Evolutionary conservation across 768 basidiomycete species (phyloP), one percentile per base, ranked within the genome.

Genomic region (Boletus huronensis): DNA sequence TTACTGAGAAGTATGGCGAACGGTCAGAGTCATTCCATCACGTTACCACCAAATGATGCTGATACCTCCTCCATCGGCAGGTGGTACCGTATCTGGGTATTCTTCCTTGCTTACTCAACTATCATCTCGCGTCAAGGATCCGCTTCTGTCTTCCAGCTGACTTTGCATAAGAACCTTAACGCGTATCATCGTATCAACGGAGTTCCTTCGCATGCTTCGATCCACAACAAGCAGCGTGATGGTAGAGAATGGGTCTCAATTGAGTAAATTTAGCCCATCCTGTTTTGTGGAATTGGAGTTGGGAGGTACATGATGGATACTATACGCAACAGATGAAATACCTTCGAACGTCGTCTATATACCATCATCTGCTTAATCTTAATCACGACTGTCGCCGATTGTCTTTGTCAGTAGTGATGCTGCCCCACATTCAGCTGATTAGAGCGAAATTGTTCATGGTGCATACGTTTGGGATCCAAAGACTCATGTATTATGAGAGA

Each of bases 111-210:
- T 13, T 96, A 87, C 70, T 85, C 88, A 41, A 81, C 80, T n/a
- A 97, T 99, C 62, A 80, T 77, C 55, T 84, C 87, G 61, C 82
- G 92, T 26, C 91, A 98, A 79, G 97, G 97, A 32, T 78, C 87
- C 13, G 84, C 89, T 7, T 90, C 93, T 0, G 88, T 98, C 39
- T 99, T 96, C 89, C 95, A 98, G 76, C 83, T 99, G 67, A 98
- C 95, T 5, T 74, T 95, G 57, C 96, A 98, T 80, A 99, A 99
- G 79, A 99, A 98, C 79, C 75, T 98, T 60, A 98, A 98, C 68
- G 91, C 87, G 0, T 98, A 86, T 77, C 93, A 93, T 67, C 89
- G 97, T 55, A 81, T 97, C 63, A 83, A 88, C 41, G 93, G 92
- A 29, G 83, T 96, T 26, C 75, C 81, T 17, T 89, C 81, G 63